These are phyloP conservation scores for Filobasidium uniguttulatum DNA, from an alignment of 1,284 basidiomycete species.

Conservation along the genomic window DNA sequence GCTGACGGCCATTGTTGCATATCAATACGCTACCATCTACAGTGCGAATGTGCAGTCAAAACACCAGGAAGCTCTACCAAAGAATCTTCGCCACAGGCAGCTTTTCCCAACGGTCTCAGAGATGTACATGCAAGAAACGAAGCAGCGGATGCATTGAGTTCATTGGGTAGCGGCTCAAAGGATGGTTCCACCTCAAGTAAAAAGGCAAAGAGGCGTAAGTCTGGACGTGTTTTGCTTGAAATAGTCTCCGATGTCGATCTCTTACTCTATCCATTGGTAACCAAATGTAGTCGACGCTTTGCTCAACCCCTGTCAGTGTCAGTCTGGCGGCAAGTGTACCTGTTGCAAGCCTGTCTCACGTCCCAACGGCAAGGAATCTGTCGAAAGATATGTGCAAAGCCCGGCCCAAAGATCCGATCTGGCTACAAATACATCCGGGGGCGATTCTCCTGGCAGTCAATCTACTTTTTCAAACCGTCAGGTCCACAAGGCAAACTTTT, in stretches of 20 bases:
- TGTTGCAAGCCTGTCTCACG: constrained; percentile 45
- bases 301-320: constrained; percentile 39
- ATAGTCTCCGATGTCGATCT: no score
- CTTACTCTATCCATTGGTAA: no score
- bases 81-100: background rate
- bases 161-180: constrained; percentile 20
- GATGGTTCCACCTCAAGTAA: constrained; percentile 22
- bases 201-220: constrained; percentile 20
- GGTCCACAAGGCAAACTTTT: constrained; percentile 36
- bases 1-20: background rate
- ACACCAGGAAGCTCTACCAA: background rate
- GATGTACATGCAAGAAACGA: constrained; percentile 36
- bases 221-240: no score
- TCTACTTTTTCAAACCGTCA: constrained; percentile 31
- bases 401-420: no score
- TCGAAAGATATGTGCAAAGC: no score
- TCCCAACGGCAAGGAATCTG: no score
- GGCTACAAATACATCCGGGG: no score
- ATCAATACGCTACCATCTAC: background rate
- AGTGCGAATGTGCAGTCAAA: background rate
- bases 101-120: constrained; percentile 35
- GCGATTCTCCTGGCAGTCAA: constrained; percentile 28
- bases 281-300: constrained; percentile 18
- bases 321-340: constrained; percentile 37
- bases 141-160: constrained; percentile 30